Conservation (phyloP, 495 filamentous ascomycete species). For the Hypomontagnella submonticulosa region DNA sequence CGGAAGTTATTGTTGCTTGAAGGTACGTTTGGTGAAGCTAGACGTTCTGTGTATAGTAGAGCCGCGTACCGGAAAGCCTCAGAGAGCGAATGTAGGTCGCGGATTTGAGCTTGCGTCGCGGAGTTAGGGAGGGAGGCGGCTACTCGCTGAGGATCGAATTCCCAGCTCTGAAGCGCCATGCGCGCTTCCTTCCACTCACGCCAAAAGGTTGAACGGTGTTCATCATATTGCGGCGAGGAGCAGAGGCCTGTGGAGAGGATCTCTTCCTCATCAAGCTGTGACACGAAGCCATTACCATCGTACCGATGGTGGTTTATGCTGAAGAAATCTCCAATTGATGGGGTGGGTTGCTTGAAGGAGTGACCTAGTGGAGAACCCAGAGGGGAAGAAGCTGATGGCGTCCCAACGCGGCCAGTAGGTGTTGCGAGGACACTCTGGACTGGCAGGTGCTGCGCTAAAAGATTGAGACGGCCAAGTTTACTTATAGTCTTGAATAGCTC, state of each 20-base stretch:
- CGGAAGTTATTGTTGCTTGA: constrained; percentile 84
- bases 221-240: constrained; percentile 57
- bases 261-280: constrained; percentile 61
- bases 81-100: constrained; percentile 70
- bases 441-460: constrained; percentile 82
- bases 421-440: constrained; percentile 54
- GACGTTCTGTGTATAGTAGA: constrained; percentile 89
- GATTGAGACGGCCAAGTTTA: constrained; percentile 83
- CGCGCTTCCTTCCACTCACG: constrained; percentile 85
- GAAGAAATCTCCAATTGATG: constrained; percentile 41
- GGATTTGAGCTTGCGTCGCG: constrained; percentile 59
- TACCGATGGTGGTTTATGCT: constrained; percentile 56
- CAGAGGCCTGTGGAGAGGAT: constrained; percentile 48
- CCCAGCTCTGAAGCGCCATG: constrained; percentile 80
- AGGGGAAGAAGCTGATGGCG: constrained; percentile 48
- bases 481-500: constrained; percentile 80
- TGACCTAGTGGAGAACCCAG: constrained; percentile 57
- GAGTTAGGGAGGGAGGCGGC: constrained; percentile 56
- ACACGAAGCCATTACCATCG: constrained; percentile 71
- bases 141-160: constrained; percentile 68
- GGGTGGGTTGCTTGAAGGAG: constrained; percentile 60
- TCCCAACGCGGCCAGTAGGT: constrained; percentile 39
- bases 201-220: constrained; percentile 76
- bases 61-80: constrained; percentile 92
- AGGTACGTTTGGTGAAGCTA: constrained; percentile 80